These are phyloP conservation scores for Suillus placidus DNA, from an alignment of 768 basidiomycete genomes.

Conservation along the genomic window DNA sequence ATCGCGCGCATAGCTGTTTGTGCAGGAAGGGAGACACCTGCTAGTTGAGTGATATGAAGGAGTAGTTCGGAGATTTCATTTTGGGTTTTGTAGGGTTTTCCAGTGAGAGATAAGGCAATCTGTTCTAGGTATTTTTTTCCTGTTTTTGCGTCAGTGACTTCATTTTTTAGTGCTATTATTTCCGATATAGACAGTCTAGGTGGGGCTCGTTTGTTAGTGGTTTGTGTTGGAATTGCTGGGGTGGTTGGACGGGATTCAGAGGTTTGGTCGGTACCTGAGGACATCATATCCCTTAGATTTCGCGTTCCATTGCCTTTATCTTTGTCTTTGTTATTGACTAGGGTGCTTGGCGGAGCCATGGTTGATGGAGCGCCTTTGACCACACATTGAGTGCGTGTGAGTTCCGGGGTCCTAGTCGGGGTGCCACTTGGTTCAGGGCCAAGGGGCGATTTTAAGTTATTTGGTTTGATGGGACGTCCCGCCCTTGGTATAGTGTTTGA, in stretches of 20 bases:
- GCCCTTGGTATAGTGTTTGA: no score
- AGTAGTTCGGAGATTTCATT: background rate
- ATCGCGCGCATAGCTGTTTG: background rate
- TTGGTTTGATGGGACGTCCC: no score
- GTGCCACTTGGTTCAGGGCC: no score
- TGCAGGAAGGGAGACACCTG: background rate
- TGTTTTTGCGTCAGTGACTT: background rate
- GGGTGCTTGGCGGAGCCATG: background rate
- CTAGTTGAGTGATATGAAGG: background rate
- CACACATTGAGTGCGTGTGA: background rate
- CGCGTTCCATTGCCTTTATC: background rate
- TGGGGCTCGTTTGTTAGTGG: background rate
- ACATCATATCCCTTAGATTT: background rate
- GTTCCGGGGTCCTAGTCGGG: background rate
- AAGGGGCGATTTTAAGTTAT: no score
- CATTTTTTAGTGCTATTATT: background rate
- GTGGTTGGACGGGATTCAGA: background rate
- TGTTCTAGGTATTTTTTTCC: background rate
- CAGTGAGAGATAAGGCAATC: background rate
- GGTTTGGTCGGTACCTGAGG: background rate
- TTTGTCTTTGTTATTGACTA: background rate
- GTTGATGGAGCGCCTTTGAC: background rate
- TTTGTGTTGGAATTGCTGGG: background rate
- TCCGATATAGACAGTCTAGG: background rate
- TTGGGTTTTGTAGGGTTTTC: background rate